Conservation (phyloP, 2,329 filamentous ascomycete genomes). For the Stachybotrys elegans region DNA sequence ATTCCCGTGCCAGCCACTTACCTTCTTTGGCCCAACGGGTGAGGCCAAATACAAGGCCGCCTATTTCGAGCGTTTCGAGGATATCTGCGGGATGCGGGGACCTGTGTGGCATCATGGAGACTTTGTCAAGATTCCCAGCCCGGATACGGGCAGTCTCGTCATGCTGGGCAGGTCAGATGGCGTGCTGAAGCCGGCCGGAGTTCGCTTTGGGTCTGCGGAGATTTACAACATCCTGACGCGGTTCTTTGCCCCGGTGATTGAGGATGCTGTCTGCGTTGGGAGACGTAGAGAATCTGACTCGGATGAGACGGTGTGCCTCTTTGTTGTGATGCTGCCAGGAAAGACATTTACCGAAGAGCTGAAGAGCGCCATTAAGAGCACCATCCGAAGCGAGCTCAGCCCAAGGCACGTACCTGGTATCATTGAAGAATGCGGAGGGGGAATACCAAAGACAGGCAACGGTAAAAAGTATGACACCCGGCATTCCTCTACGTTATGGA, state of each 20-base stretch:
- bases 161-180: slow-evolving; percentile 94
- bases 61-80: slow-evolving; percentile 81
- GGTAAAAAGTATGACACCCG: slow-evolving; percentile 83
- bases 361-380: slow-evolving; percentile 56
- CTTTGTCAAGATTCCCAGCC: slow-evolving; percentile 67
- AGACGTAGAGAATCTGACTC: slow-evolving; percentile 64
- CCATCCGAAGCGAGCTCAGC: slow-evolving; percentile 73
- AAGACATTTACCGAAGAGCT: slow-evolving; percentile 55
- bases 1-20: slow-evolving; percentile 87
- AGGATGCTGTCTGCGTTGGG: slow-evolving; percentile 85
- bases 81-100: slow-evolving; percentile 29
- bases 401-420: slow-evolving; percentile 84
- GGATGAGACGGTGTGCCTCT: slow-evolving; percentile 85
- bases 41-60: slow-evolving; percentile 72
- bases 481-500: neutral
- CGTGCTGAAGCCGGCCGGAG: slow-evolving; percentile 85
- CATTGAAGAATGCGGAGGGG: slow-evolving; percentile 70
- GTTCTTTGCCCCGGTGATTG: slow-evolving; percentile 72
- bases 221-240: slow-evolving; percentile 92
- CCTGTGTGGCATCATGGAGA: slow-evolving; percentile 90
- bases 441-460: slow-evolving; percentile 88
- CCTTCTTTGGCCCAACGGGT: slow-evolving; percentile 68
- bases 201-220: slow-evolving; percentile 89
- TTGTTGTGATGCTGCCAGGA: slow-evolving; percentile 69
- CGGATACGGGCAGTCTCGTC: slow-evolving; percentile 67